Conservation (phyloP, 2,329 filamentous ascomycete genomes). For the Dothideomycetes sp. region DNA sequence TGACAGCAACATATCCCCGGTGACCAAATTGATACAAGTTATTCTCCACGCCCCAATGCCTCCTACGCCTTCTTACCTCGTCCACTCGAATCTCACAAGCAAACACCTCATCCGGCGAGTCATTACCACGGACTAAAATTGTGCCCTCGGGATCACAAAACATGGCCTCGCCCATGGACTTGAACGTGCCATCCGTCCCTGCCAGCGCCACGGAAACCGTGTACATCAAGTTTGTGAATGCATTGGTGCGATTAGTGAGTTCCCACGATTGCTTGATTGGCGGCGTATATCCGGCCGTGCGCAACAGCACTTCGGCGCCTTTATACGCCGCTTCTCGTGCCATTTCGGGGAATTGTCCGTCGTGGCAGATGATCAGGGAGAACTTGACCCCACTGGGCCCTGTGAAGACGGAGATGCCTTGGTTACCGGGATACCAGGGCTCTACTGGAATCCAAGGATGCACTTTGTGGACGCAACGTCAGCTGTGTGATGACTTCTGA, state of each 20-base stretch:
- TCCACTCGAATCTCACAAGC: slow-evolving; percentile 16
- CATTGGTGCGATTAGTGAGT: slow-evolving; percentile 14
- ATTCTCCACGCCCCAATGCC: slow-evolving; percentile 17
- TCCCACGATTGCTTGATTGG: slow-evolving; percentile 17
- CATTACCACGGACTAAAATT: slow-evolving; percentile 12
- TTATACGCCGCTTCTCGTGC: slow-evolving; percentile 18
- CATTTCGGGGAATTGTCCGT: slow-evolving; percentile 19
- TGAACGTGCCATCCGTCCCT: slow-evolving; percentile 17
- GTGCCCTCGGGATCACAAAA: slow-evolving; percentile 16
- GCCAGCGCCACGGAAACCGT: slow-evolving; percentile 16
- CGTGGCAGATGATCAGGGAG: slow-evolving; percentile 19
- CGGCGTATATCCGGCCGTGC: slow-evolving; percentile 16
- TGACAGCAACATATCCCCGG: slow-evolving; percentile 15
- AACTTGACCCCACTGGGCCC: slow-evolving; percentile 14
- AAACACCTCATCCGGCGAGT: slow-evolving; percentile 16
- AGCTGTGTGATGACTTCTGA: background rate
- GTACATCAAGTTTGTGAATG: slow-evolving; percentile 18
- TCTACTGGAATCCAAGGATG: slow-evolving; percentile 17
- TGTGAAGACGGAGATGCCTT: slow-evolving; percentile 14
- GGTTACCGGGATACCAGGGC: slow-evolving; percentile 17
- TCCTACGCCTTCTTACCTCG: slow-evolving; percentile 13
- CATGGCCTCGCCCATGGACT: slow-evolving; percentile 17
- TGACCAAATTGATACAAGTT: slow-evolving; percentile 18
- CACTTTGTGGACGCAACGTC: slow-evolving; percentile 10
- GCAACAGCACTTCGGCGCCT: slow-evolving; percentile 17